These are phyloP conservation scores for Lactarius trivialis DNA, from an alignment of 768 basidiomycete genomes.

Conservation along the genomic window DNA sequence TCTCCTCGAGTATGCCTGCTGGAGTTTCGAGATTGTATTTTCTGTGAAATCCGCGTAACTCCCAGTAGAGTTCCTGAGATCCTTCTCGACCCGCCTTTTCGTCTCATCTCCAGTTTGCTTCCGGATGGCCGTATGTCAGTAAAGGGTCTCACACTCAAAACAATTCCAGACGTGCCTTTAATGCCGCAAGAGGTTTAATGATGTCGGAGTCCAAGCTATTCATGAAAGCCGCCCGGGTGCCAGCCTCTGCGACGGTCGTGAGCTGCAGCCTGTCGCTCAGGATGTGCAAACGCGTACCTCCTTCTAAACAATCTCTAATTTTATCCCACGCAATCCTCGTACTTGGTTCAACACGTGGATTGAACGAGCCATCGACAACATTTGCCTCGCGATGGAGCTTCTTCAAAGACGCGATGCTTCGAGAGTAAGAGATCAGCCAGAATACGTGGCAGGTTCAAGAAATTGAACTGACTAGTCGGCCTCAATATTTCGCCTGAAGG, in stretches of 20 bases:
- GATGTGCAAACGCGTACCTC: constrained; percentile 42
- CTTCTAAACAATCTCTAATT: constrained; percentile 75
- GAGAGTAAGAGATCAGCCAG: neutral
- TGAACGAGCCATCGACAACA: constrained; percentile 60
- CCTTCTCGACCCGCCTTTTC: constrained; percentile 83
- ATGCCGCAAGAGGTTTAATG: constrained; percentile 53
- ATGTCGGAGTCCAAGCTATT: constrained; percentile 63
- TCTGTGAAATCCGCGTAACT: constrained; percentile 81
- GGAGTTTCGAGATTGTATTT: constrained; percentile 70
- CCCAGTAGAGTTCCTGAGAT: constrained; percentile 66
- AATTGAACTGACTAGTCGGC: constrained; percentile 62
- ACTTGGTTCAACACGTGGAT: constrained; percentile 61
- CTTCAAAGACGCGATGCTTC: constrained; percentile 65
- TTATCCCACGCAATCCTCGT: constrained; percentile 79
- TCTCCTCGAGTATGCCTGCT: constrained; percentile 73
- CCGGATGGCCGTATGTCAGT: neutral
- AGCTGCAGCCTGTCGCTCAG: neutral
- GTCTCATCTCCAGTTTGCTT: constrained; percentile 89
- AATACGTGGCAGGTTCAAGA: neutral
- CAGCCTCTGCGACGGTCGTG: constrained; percentile 54
- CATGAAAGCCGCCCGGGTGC: constrained; percentile 74
- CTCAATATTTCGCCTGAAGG: constrained; percentile 68
- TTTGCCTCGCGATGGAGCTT: constrained; percentile 68
- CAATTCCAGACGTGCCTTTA: constrained; percentile 46
- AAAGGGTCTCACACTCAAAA: neutral